Evolutionary conservation across 352 stramenopile genomes (phyloP).

Genomic region (Globisporangium polare): DNA sequence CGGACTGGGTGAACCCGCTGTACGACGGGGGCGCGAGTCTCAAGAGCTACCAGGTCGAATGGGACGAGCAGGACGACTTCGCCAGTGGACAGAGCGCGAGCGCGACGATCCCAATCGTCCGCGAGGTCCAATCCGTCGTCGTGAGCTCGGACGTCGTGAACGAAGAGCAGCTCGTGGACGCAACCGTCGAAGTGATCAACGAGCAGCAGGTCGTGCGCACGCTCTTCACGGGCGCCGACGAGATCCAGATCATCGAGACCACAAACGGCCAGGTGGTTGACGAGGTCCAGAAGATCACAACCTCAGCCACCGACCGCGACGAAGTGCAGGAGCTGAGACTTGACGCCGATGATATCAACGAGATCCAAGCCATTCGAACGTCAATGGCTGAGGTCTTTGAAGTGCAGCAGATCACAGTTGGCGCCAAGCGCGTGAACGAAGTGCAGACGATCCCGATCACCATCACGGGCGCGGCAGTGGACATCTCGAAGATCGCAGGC

Average conservation of each 20-base stretch:
- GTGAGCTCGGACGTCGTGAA: constrained; percentile 81
- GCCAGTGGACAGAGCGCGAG: constrained; percentile 65
- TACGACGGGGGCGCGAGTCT: constrained; percentile 90
- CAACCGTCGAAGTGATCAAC: constrained; percentile 93
- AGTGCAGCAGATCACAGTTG: constrained; percentile 86
- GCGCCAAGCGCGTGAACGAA: constrained; percentile 58
- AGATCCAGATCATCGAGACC: constrained; percentile 85
- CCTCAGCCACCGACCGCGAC: constrained; percentile 87
- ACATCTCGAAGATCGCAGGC: constrained; percentile 43
- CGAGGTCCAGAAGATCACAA: constrained; percentile 92
- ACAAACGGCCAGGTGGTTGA: constrained; percentile 69
- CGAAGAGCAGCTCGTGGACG: constrained; percentile 93
- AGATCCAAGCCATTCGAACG: constrained; percentile 89
- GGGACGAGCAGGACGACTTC: constrained; percentile 80
- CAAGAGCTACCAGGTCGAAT: constrained; percentile 70
- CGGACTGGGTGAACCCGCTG: constrained; percentile 84
- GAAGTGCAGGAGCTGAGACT: constrained; percentile 89
- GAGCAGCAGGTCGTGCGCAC: constrained; percentile 94
- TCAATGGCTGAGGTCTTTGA: constrained; percentile 73
- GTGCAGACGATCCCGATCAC: constrained; percentile 83
- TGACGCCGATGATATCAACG: constrained; percentile 85
- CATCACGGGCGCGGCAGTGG: constrained; percentile 58
- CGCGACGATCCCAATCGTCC: constrained; percentile 80
- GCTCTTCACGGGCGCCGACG: constrained; percentile 77
- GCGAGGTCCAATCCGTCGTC: constrained; percentile 88